phyloP scores from a whole-genome alignment of 2,329 filamentous ascomycete genomes.

The Cladosporium sp. region DNA sequence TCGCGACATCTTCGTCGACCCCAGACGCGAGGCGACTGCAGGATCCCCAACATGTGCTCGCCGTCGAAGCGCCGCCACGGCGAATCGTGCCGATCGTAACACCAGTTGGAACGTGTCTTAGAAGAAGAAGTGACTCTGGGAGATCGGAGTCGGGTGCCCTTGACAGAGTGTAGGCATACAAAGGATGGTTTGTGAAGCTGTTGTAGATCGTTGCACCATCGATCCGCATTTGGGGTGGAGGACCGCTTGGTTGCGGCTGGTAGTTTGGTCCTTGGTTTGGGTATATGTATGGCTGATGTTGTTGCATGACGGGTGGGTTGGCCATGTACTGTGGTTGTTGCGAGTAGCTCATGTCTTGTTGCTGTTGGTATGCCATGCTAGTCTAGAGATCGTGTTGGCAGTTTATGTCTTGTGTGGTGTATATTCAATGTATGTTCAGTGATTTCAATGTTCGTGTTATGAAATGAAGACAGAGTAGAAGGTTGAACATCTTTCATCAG shows the following conservation, averaged over 20 bases:
- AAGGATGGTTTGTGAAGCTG: neutral
- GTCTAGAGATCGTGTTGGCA: neutral
- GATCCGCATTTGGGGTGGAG: neutral
- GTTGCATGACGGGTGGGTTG: neutral
- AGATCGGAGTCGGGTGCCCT: neutral
- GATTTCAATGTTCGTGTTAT: neutral
- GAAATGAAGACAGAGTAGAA: neutral
- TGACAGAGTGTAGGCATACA: slow-evolving; percentile 1
- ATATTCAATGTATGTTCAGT: neutral
- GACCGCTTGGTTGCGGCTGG: neutral
- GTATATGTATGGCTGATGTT: neutral
- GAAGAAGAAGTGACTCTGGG: neutral
- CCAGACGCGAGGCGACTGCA: neutral
- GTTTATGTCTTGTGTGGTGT: neutral
- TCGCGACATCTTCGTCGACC: neutral
- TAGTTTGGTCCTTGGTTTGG: neutral
- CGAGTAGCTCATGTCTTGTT: slow-evolving; percentile 8
- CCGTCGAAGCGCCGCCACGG: neutral
- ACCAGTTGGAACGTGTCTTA: neutral
- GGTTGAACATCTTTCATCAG: neutral
- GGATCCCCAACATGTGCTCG: neutral
- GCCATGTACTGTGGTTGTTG: neutral
- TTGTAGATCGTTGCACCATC: neutral
- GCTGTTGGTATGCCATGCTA: slow-evolving; percentile 6
- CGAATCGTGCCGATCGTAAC: neutral